These are phyloP conservation scores for Mycogone perniciosa DNA, from an alignment of 2,329 filamentous ascomycete genomes.

Conservation along the genomic window DNA sequence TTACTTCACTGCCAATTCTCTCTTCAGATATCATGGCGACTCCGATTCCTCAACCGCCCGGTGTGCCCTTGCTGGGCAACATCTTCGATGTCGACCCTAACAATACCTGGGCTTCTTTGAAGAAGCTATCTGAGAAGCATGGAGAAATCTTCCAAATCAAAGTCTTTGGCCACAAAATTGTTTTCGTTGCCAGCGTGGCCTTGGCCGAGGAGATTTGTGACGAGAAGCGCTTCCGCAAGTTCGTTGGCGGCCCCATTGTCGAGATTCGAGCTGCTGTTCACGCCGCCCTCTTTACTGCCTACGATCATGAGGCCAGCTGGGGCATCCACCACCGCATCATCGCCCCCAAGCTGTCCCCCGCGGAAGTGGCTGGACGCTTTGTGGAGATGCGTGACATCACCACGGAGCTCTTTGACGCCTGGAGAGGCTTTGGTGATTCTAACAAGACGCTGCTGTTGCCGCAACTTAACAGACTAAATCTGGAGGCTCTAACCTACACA, in stretches of 20 bases:
- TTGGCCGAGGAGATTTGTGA: slow-evolving; percentile 46
- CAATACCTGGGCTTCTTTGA: slow-evolving; percentile 33
- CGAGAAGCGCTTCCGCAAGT: slow-evolving; percentile 48
- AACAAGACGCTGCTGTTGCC: slow-evolving; percentile 39
- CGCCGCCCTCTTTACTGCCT: slow-evolving; percentile 48
- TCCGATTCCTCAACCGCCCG: slow-evolving; percentile 30
- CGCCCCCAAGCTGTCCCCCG: slow-evolving; percentile 36
- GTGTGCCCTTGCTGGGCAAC: slow-evolving; percentile 32
- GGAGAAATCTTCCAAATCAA: slow-evolving; percentile 36
- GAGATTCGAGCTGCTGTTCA: slow-evolving; percentile 46
- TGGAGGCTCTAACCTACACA: slow-evolving; percentile 44
- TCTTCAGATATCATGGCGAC: slow-evolving; percentile 24
- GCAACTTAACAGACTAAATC: slow-evolving; percentile 47
- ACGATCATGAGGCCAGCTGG: slow-evolving; percentile 42
- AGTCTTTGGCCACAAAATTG: slow-evolving; percentile 26
- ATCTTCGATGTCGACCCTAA: slow-evolving; percentile 28
- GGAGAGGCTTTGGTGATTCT: slow-evolving; percentile 34
- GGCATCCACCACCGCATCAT: slow-evolving; percentile 47
- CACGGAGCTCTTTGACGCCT: slow-evolving; percentile 43
- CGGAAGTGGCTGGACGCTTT: slow-evolving; percentile 32
- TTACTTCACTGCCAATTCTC: not conserved
- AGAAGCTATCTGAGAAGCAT: slow-evolving; percentile 29
- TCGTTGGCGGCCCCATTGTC: slow-evolving; percentile 45
- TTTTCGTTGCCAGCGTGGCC: slow-evolving; percentile 43
- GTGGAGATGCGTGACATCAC: slow-evolving; percentile 44